phyloP scores from a whole-genome alignment of 2,329 filamentous ascomycete genomes.

The Thelonectria blattea region DNA sequence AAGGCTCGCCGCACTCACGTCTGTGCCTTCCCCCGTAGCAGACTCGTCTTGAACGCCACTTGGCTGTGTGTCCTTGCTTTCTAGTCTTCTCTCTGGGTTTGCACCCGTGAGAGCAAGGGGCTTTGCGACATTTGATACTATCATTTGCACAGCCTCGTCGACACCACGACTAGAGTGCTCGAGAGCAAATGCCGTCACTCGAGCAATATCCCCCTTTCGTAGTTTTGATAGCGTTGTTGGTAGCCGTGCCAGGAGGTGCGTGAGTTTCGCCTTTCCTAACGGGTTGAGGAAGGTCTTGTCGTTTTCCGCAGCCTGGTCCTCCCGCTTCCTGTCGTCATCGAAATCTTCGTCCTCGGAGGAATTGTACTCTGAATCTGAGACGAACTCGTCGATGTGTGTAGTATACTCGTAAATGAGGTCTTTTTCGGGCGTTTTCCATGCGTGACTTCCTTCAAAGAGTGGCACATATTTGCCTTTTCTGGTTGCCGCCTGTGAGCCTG shows the following conservation, averaged over 20 bases:
- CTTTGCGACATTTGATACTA: slow-evolving; percentile 79
- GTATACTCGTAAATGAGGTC: slow-evolving; percentile 81
- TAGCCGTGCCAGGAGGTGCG: slow-evolving; percentile 81
- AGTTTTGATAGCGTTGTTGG: slow-evolving; percentile 77
- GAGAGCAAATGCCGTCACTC: slow-evolving; percentile 87
- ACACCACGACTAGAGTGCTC: slow-evolving; percentile 83
- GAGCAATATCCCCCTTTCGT: slow-evolving; percentile 83
- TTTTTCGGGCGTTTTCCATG: slow-evolving; percentile 79
- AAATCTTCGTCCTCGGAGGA: slow-evolving; percentile 83
- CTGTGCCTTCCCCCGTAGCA: slow-evolving; percentile 53
- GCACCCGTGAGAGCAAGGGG: slow-evolving; percentile 77
- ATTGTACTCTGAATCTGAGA: slow-evolving; percentile 84
- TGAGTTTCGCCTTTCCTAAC: slow-evolving; percentile 81
- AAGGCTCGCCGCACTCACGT: slow-evolving; percentile 75
- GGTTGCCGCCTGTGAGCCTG: slow-evolving; percentile 58
- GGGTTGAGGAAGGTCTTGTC: slow-evolving; percentile 77
- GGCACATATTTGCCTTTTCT: slow-evolving; percentile 62
- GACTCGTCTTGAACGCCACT: slow-evolving; percentile 41
- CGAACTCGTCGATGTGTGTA: slow-evolving; percentile 77
- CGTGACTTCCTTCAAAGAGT: slow-evolving; percentile 77
- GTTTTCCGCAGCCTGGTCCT: slow-evolving; percentile 51
- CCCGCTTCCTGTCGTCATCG: slow-evolving; percentile 62
- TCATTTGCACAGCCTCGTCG: slow-evolving; percentile 89
- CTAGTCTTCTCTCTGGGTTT: slow-evolving; percentile 61
- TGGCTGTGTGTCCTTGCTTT: slow-evolving; percentile 42